These are phyloP conservation scores for Mucuna pruriens DNA, from an alignment of 306 rosid genomes.

Conservation along the genomic window DNA sequence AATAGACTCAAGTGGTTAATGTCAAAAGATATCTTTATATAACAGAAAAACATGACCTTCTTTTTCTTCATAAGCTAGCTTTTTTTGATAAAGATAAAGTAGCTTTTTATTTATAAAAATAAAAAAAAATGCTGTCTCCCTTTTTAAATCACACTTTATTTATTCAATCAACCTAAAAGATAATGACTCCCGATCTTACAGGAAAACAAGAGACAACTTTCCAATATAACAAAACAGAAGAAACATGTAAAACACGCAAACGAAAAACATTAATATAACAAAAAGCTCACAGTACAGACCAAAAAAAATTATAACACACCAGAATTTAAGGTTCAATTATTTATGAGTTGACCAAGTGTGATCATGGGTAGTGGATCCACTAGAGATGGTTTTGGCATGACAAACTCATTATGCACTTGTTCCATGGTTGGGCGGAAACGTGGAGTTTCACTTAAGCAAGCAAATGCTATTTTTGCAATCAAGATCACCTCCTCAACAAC, in stretches of 20 bases:
- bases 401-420: background rate
- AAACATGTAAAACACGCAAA: background rate
- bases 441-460: background rate
- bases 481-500: background rate
- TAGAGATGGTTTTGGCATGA: background rate
- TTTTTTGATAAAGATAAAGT: no score
- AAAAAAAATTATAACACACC: background rate
- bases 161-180: no score
- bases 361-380: background rate
- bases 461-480: background rate
- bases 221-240: background rate
- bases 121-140: no score
- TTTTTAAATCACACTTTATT: no score
- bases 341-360: background rate
- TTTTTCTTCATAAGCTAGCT: no score
- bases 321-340: background rate
- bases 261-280: background rate
- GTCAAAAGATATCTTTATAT: no score
- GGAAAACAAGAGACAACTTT: background rate
- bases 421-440: slow-evolving; percentile 5
- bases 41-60: no score
- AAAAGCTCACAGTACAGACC: background rate
- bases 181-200: background rate
- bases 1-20: no score
- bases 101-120: no score